Base-by-base conservation (phyloP, 2,329 filamentous ascomycete species). In the Epichloe festucae region DNA sequence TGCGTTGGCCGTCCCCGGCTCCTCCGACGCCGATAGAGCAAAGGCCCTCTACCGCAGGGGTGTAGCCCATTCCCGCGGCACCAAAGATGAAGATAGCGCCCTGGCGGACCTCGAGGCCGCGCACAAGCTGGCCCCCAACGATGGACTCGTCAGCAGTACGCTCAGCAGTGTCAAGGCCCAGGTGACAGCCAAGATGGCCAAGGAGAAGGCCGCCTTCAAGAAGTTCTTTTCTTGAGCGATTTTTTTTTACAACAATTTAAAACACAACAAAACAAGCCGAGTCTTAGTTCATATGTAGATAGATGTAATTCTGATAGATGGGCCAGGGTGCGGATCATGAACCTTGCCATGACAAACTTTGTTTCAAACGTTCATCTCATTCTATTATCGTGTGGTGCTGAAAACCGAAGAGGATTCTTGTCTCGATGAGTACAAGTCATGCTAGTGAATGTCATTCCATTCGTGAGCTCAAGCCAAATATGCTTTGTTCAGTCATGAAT, bases 191-290 rank as follows among this genome's bases (percentile, higher is more conserved):
- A 78, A 85, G 55, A 77, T 81, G 55, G 85, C 86, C 66, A 95
- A 90, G 79, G 88, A 96, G 75, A 94, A 90, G 79, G 88, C 87
- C 60, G 85, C 84, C 5, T 95, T 91, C 67, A 87, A 85, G 73
- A 97, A 95, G 73, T 93, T 94, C 70, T 97, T 97, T 65, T 67
- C 73, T 41, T 82, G 51, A 54, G 45, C 35, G 35, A 31, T 10
- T 31, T 11, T 31, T 31, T 10, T 17, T 17, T 17, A 11, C 0
- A 4, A 11, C 10, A 31, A 31, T 31, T 0, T 11, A 31, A 31
- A 31, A 31, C 10, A 11, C 3, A 31, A 27, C 27, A 31, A 44
- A 27, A n/a, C 14, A 44, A n/a, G 19, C 19, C 3, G 4, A 34
- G 10, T 12, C n/a, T 14, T 4, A 14, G 44, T 6, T 34, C 11